Percentiles rank a stretch among this genome's conserved stretches.
Conservation (phyloP, 345 rosid genomes). For the Populus alba region DNA sequence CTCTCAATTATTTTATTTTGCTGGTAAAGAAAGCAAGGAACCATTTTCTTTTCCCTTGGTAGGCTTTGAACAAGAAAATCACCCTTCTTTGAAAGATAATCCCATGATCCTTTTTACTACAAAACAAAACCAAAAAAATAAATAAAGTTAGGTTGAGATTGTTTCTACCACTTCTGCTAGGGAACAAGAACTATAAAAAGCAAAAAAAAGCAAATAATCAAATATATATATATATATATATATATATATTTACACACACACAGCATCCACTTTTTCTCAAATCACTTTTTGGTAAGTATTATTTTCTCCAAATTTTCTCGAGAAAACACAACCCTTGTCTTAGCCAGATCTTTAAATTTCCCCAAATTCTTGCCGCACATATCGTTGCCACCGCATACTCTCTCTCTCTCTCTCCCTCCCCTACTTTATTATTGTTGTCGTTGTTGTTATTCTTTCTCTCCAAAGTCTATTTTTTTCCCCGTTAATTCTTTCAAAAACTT, state of each 20-base stretch:
- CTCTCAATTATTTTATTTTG: not conserved
- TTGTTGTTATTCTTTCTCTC: conserved; percentile 7
- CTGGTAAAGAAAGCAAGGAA: not conserved
- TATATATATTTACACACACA: too few species aligned
- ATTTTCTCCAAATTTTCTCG: conserved; percentile 23
- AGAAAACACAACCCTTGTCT: conserved; percentile 24
- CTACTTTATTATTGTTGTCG: not conserved
- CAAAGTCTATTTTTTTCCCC: not conserved
- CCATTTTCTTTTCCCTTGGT: not conserved
- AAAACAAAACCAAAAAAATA: too few species aligned
- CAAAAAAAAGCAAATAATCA: too few species aligned
- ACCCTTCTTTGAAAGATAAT: too few species aligned
- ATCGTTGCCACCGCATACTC: conserved; percentile 17
- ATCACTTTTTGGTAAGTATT: conserved; percentile 9
- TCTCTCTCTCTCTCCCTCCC: not conserved
- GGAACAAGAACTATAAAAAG: too few species aligned
- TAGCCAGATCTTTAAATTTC: conserved; percentile 20
- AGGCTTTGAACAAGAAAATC: not conserved
- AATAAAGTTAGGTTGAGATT: too few species aligned
- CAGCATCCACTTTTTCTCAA: conserved; percentile 16
- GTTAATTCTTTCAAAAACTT: conserved; percentile 5
- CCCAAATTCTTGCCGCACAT: conserved; percentile 29
- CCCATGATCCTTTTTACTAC: too few species aligned
- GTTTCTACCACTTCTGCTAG: too few species aligned
- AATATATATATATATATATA: too few species aligned